Evolutionary conservation across 306 rosid genomes (phyloP), one percentile per base, ranked within the genome.

Genomic region (Ormosia semicastrata): DNA sequence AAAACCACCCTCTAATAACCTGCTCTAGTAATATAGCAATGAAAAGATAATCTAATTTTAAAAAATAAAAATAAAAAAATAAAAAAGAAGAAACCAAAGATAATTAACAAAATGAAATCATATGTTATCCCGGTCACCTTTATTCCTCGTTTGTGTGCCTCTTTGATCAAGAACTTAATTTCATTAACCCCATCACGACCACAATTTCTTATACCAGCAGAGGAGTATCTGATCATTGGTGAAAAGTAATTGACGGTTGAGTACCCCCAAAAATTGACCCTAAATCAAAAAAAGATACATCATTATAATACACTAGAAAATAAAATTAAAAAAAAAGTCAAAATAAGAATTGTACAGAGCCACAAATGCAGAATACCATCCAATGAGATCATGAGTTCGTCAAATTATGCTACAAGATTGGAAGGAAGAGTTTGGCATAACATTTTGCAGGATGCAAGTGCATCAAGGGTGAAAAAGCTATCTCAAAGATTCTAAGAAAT

Each of bases 181-280:
- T 95, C 98, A 84, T 91, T 91, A 80, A 93, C 54, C 62, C 94
- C 95, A 81, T 93, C 97, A 50, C 7, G 91, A 80, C 98, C 98
- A 81, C 98, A 89, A 68, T 95, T 93, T 66, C 41, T 75, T 79
- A 78, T 76, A 47, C 98, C 97, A 47, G 90, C 87, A 75, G 97
- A 88, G 69, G 98, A 95, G 83, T 95, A 95, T 90, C 97, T 89
- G 75, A 87, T 77, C 98, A 95, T 95, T 59, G 98, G 98, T 66
- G 98, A 95, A 84, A 95, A 93, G 94, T 32, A 95, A 88, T 79
- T 88, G 86, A 95, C 78, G 41, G 98, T 95, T 44, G 98, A 95
- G 84, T 95, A 95, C 24, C 98, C 98, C 98, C 98, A 95, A 90
- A 88, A 95, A 40, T 93, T 95, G 75, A 95, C 89, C 98, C 98